Evolutionary conservation across 2,329 filamentous ascomycete genomes (phyloP), one percentile per base, ranked within the genome.

Genomic region (Trichoderma atroviride): DNA sequence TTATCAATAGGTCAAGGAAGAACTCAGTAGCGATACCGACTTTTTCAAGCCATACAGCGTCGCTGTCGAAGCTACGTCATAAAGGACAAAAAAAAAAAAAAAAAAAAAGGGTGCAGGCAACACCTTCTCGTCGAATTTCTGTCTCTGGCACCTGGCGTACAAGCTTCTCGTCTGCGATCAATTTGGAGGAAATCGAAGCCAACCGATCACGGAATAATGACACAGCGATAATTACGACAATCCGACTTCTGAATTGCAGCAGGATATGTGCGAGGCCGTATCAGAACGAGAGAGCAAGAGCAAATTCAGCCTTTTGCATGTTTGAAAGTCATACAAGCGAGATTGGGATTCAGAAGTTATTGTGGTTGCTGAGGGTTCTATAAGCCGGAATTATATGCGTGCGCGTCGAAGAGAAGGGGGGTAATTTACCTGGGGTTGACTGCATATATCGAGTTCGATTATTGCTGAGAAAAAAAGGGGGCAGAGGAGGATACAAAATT

Each of bases 21-120:
- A 98, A 79, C 87, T 98, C 64, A 89, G 91, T 72, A 93, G 90
- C 75, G 88, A 97, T 77, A 86, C 90, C 0, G 90, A 94, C 55
- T 98, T 97, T 81, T 86, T 99, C 75, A 88, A 87, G 73, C 86
- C 91, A 50, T 96, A 92, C 79, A 88, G 86, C 73, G 85, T 89
- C 67, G 83, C 83, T 63, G 80, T 78, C 31, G 81, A 83, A 62
- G 74, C 79, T 56, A 76, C 79, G 7, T 79, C 78, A 59, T 80
- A 77, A 78, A 5, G 19, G 14, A 13, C 24, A 43, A 13, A 43
- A n/a, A n/a, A n/a, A n/a, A n/a, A n/a, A n/a, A n/a, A n/a, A n/a
- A 1, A 24, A 5, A 11, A 35, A 14, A 24, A 47, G 35, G 22
- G 29, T 35, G 63, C 22, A 35, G 40, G 35, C 29, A 35, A n/a